A percentile compares a stretch with the other conserved stretches of the same genome.
phyloP scores from a whole-genome alignment of 1,139 yeast species.

The Debaryomycetaceae sp. region DNA sequence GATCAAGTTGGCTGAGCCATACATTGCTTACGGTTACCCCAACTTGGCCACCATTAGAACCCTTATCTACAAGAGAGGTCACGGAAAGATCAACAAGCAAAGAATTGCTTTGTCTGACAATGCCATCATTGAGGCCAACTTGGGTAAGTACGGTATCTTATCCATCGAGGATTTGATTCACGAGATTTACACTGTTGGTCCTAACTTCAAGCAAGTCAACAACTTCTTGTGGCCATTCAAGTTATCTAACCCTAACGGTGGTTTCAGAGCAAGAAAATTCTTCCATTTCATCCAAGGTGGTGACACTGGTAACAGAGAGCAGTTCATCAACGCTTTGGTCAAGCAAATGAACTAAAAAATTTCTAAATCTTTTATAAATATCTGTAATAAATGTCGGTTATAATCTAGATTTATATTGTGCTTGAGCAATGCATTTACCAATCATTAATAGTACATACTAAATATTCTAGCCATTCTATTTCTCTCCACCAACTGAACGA shows the following conservation, averaged over 20 bases:
- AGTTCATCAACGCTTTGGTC: slow-evolving; percentile 95
- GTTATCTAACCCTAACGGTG: slow-evolving; percentile 98
- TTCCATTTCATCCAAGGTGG: slow-evolving; percentile 99
- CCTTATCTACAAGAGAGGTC: slow-evolving; percentile 99
- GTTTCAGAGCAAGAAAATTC: slow-evolving; percentile 99
- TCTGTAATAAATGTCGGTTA: slow-evolving; percentile 1
- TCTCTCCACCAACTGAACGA: slow-evolving; percentile 33
- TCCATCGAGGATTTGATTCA: slow-evolving; percentile 97
- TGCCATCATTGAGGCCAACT: slow-evolving; percentile 86
- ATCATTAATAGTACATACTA: slow-evolving; percentile 14
- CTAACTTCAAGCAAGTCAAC: slow-evolving; percentile 99
- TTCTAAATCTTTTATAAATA: slow-evolving; percentile 4
- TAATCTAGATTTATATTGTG: neutral
- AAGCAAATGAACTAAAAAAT: slow-evolving; percentile 84
- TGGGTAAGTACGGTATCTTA: slow-evolving; percentile 95
- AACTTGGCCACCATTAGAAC: slow-evolving; percentile 92
- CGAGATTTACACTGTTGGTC: slow-evolving; percentile 98
- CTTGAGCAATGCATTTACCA: neutral
- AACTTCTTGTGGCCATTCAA: slow-evolving; percentile 99
- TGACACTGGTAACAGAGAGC: slow-evolving; percentile 99
- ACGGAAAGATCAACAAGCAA: slow-evolving; percentile 99
- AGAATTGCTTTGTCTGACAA: slow-evolving; percentile 94
- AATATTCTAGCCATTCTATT: slow-evolving; percentile 29
- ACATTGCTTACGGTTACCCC: slow-evolving; percentile 99
- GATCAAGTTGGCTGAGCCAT: slow-evolving; percentile 97